phyloP scores from a whole-genome alignment of 768 basidiomycete species.

The Auricularia sp. region DNA sequence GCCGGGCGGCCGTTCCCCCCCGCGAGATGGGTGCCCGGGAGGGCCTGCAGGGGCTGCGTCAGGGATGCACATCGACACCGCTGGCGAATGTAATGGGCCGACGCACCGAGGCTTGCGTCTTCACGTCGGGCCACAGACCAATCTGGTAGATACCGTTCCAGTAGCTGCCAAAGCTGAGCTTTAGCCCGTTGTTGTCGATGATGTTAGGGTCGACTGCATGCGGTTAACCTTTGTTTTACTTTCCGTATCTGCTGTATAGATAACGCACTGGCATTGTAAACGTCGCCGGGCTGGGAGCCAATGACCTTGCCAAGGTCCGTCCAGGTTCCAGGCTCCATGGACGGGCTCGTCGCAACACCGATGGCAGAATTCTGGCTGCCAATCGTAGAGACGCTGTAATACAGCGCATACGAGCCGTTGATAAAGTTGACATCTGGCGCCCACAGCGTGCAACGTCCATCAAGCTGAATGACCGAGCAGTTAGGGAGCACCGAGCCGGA shows the following conservation, averaged over 20 bases:
- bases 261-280: conserved; percentile 11
- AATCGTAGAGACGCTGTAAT: conserved; percentile 15
- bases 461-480: conserved; percentile 8
- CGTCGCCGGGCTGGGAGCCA: conserved; percentile 8
- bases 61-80: conserved; percentile 7
- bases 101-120: not conserved
- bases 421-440: conserved; percentile 16
- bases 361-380: conserved; percentile 18
- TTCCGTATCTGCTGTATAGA: not conserved
- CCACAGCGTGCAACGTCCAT: conserved; percentile 15
- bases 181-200: conserved; percentile 11
- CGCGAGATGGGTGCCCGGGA: not conserved
- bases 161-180: conserved; percentile 13
- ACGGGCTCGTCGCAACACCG: conserved; percentile 14
- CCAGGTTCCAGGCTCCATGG: conserved; percentile 17
- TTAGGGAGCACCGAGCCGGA: conserved; percentile 12
- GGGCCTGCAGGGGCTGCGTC: not conserved
- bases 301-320: conserved; percentile 16
- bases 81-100: conserved; percentile 7
- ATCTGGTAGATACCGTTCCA: conserved; percentile 12
- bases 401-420: conserved; percentile 15
- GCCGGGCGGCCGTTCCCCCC: not conserved
- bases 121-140: conserved; percentile 12
- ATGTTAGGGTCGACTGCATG: conserved; percentile 10
- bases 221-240: not conserved